Percentiles rank a stretch among this genome's conserved stretches.
Evolutionary conservation across 345 rosid species (phyloP).

Genomic region (Euclidium syriacum): DNA sequence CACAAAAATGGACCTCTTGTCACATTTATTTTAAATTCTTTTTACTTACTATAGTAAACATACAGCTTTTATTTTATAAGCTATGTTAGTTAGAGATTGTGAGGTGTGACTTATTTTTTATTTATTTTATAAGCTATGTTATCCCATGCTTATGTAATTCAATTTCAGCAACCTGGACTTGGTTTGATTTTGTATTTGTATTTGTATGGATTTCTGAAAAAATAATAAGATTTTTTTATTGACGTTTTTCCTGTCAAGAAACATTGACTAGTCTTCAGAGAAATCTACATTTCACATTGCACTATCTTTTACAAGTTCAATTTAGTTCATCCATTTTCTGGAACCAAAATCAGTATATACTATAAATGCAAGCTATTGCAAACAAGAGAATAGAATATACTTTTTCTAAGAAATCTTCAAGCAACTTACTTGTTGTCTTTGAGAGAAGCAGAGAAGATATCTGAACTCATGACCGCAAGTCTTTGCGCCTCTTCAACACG

Average conservation of each 20-base stretch:
- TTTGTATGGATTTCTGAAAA: conserved; percentile 6
- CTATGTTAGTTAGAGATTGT: conserved; percentile 26
- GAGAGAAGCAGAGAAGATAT: conserved; percentile 10
- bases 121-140: conserved; percentile 4
- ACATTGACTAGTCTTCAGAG: neutral
- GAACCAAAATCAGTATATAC: conserved; percentile 17
- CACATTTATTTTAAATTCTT: neutral
- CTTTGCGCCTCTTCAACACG: conserved; percentile 42
- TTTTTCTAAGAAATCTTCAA: neutral
- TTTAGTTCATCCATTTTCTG: neutral
- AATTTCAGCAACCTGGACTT: conserved; percentile 6
- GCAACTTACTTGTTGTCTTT: conserved; percentile 14
- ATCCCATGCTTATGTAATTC: conserved; percentile 9
- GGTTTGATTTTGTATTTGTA: conserved; percentile 6
- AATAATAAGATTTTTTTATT: neutral
- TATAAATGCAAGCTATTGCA: neutral
- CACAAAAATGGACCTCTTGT: conserved; percentile 23
- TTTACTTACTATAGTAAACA: conserved; percentile 11
- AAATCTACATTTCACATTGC: conserved; percentile 5
- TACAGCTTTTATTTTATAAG: conserved; percentile 28
- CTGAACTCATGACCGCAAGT: conserved; percentile 29
- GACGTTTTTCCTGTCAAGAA: neutral
- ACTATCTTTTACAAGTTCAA: conserved; percentile 16
- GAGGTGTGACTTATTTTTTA: conserved; percentile 23
- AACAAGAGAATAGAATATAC: neutral